Conservation (phyloP, 306 rosid species). For the Malus orientalis region DNA sequence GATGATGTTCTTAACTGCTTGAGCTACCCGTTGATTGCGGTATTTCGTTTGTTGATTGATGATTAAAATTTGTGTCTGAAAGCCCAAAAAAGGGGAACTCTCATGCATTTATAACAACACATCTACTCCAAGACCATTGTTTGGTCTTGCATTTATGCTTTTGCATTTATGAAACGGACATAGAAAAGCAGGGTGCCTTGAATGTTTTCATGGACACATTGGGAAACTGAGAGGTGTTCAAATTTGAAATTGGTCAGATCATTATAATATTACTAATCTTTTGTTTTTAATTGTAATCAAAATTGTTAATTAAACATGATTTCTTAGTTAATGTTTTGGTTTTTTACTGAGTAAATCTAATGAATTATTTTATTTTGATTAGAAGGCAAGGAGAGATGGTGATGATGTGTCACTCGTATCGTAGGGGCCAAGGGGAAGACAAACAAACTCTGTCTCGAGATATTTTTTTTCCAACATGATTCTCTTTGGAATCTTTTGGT, state of each 20-base stretch:
- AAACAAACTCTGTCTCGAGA: too few relatives aligned
- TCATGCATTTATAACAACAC: slow-evolving; percentile 28
- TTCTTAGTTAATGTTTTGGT: not conserved
- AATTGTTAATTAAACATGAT: not conserved
- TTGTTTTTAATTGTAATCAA: not conserved
- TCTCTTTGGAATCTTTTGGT: too few relatives aligned
- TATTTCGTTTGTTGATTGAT: too few relatives aligned
- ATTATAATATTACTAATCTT: slow-evolving; percentile 26
- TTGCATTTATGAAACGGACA: slow-evolving; percentile 26
- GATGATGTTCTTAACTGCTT: too few relatives aligned
- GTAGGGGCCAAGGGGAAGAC: not conserved
- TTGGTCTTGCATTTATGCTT: slow-evolving; percentile 29
- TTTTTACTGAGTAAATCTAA: not conserved
- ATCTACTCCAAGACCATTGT: slow-evolving; percentile 26
- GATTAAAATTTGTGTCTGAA: not conserved
- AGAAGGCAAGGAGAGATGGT: not conserved
- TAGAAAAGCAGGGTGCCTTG: slow-evolving; percentile 15
- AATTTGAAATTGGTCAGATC: slow-evolving; percentile 1
- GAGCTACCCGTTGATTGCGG: too few relatives aligned
- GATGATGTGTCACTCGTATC: not conserved
- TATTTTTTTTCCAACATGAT: too few relatives aligned
- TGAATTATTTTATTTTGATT: not conserved
- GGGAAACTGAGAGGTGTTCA: slow-evolving; percentile 17
- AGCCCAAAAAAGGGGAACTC: not conserved
- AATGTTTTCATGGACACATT: slow-evolving; percentile 24